Conservation (phyloP, 2,329 filamentous ascomycete species). For the Seiridium cupressi region DNA sequence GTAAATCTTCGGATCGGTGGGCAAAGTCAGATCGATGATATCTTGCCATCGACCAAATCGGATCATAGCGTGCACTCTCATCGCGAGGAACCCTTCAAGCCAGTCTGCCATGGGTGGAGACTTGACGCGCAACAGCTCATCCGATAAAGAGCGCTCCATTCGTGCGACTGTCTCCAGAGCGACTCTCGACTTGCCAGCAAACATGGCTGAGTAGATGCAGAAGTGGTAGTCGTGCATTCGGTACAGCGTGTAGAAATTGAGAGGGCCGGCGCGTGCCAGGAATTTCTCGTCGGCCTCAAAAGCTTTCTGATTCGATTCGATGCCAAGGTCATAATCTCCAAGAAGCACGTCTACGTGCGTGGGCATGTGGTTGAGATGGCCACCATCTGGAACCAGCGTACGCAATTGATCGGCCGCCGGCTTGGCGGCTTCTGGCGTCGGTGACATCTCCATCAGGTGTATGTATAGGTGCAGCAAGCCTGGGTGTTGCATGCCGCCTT, state of each 20-base stretch:
- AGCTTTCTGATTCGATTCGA: conserved; percentile 65
- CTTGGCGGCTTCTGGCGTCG: conserved; percentile 60
- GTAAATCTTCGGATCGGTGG: conserved; percentile 59
- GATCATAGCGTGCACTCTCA: conserved; percentile 67
- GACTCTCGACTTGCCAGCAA: conserved; percentile 62
- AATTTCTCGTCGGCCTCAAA: conserved; percentile 68
- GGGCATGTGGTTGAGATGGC: conserved; percentile 75
- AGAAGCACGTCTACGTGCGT: conserved; percentile 72
- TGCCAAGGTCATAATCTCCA: conserved; percentile 67
- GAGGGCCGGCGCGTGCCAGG: conserved; percentile 53
- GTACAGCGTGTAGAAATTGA: conserved; percentile 78
- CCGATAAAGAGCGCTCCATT: conserved; percentile 62
- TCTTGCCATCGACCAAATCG: conserved; percentile 74
- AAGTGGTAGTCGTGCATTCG: conserved; percentile 75
- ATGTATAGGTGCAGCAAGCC: conserved; percentile 75
- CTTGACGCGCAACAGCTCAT: conserved; percentile 60
- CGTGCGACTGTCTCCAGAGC: conserved; percentile 59
- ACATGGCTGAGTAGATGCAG: conserved; percentile 75
- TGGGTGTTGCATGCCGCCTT: conserved; percentile 56
- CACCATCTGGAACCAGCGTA: conserved; percentile 64
- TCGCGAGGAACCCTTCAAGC: conserved; percentile 68
- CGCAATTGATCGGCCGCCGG: conserved; percentile 61
- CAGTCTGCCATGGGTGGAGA: conserved; percentile 77
- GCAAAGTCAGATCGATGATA: conserved; percentile 55
- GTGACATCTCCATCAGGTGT: conserved; percentile 76